phyloP scores from a whole-genome alignment of 2,329 filamentous ascomycete genomes.

The Botrytis medusae region DNA sequence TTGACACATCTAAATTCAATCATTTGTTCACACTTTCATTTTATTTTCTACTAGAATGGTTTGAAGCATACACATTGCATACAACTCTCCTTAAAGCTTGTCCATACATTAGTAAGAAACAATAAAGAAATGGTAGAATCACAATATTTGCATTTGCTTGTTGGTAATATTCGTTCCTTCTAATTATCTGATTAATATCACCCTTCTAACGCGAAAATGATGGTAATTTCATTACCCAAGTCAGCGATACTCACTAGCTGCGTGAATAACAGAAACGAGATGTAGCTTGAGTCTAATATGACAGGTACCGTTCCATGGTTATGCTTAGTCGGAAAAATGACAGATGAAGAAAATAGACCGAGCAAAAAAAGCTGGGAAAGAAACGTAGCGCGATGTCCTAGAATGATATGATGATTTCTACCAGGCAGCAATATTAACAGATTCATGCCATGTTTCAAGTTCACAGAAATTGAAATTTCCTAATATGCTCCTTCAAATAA shows the following conservation, averaged over 20 bases:
- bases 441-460: not conserved
- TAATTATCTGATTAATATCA: not conserved
- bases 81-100: not conserved
- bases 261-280: not conserved
- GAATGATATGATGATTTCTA: not conserved
- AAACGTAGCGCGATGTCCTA: not conserved
- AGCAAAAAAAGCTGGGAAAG: not conserved
- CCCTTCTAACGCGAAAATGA: not conserved
- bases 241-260: not conserved
- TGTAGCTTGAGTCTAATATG: not conserved
- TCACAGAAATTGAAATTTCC: not conserved
- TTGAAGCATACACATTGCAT: not conserved
- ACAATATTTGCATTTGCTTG: not conserved
- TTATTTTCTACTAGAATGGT: not conserved
- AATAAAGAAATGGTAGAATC: not conserved
- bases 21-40: not conserved
- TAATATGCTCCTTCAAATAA: not conserved
- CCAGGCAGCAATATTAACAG: not conserved
- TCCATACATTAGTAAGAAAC: accelerated
- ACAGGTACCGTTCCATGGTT: not conserved
- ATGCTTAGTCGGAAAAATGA: not conserved
- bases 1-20: not conserved
- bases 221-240: not conserved
- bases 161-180: not conserved
- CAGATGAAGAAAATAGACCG: not conserved